These are phyloP conservation scores for Colletotrichum tanaceti DNA, from an alignment of 2,329 filamentous ascomycete genomes.

Conservation along the genomic window DNA sequence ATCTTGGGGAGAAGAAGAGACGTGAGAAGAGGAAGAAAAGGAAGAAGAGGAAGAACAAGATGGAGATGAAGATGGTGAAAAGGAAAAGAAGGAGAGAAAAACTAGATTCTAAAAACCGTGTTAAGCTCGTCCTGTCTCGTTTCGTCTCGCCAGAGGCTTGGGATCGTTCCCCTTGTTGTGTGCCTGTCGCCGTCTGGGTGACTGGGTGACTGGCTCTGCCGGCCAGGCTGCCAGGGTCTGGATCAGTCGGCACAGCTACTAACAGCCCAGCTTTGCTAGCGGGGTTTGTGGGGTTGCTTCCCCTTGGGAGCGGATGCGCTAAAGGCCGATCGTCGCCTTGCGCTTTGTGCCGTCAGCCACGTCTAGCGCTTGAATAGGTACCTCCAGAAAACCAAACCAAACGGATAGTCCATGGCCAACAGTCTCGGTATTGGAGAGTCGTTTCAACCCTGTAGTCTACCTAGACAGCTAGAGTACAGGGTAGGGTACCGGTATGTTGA, in stretches of 20 bases:
- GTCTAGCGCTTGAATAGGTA: neutral
- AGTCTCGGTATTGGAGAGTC: neutral
- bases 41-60: neutral
- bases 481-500: no score
- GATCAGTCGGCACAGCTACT: constrained; percentile 33
- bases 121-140: neutral
- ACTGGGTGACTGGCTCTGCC: no score
- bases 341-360: constrained; percentile 12
- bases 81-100: no score
- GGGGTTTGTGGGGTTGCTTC: constrained; percentile 32
- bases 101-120: no score
- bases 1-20: neutral
- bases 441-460: neutral
- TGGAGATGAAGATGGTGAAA: no score
- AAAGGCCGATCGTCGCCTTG: constrained; percentile 31
- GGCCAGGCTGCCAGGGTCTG: constrained; percentile 12
- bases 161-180: neutral
- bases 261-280: constrained; percentile 33
- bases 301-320: constrained; percentile 29
- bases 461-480: no score
- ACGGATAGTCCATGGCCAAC: neutral
- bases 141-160: constrained; percentile 11
- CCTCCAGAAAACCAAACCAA: constrained; percentile 3
- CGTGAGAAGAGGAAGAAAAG: neutral
- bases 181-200: no score